A percentile compares a stretch with the other conserved stretches of the same genome.
Evolutionary conservation across 2,329 filamentous ascomycete species (phyloP).

Genomic region (Diaporthe ilicicola): DNA sequence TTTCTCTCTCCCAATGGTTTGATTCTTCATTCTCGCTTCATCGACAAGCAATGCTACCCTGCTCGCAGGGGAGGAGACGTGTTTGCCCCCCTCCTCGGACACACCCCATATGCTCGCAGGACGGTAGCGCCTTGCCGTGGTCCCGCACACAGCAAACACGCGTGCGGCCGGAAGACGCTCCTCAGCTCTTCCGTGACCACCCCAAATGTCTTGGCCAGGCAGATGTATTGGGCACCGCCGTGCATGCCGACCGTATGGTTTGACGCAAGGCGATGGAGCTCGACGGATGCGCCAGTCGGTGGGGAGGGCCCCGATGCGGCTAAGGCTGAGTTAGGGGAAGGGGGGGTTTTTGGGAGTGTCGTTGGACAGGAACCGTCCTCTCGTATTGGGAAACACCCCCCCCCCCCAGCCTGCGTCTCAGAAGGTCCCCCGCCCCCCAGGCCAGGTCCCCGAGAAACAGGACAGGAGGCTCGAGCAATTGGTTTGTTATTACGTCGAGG

Average conservation of each 20-base stretch:
- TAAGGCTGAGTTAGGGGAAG: conserved; percentile 18
- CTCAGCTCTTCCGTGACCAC: background rate
- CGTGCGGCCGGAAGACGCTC: conserved; percentile 21
- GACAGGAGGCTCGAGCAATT: conserved; percentile 24
- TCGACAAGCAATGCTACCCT: no score
- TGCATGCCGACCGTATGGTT: background rate
- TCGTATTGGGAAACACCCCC: conserved; percentile 18
- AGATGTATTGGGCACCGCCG: background rate
- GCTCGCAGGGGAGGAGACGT: no score
- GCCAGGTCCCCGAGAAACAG: conserved; percentile 17
- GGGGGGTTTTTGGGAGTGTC: background rate
- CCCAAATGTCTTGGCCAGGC: conserved; percentile 18
- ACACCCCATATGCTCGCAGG: background rate
- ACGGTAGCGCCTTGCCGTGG: background rate
- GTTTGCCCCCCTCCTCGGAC: background rate
- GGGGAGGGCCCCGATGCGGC: conserved; percentile 26
- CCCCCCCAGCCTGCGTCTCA: conserved; percentile 17
- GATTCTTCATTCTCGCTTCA: no score
- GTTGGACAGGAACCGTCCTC: background rate
- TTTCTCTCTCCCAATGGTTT: background rate
- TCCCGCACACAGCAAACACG: background rate
- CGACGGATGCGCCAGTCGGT: background rate
- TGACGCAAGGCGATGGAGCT: conserved; percentile 6
- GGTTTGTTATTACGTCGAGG: background rate
- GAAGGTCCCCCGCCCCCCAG: conserved; percentile 23